Conservation (phyloP, 176 grass and related monocot species). For the Aegilops umbellulata region DNA sequence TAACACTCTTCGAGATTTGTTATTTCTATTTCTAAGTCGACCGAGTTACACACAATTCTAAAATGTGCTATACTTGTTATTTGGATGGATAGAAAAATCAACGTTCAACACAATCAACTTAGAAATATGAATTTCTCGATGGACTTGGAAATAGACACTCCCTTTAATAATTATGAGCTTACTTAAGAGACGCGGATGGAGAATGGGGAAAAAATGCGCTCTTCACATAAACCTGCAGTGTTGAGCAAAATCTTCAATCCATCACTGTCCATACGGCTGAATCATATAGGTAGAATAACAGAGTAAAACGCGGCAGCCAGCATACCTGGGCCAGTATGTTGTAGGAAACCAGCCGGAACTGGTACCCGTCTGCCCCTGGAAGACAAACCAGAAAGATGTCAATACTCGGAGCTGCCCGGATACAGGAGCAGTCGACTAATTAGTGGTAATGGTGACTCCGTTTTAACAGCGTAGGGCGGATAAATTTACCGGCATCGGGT, state of each 20-base stretch:
- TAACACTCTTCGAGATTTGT: background rate
- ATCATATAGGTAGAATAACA: background rate
- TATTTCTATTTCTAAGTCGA: background rate
- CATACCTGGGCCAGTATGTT: constrained; percentile 95
- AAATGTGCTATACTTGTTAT: background rate
- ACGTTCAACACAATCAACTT: background rate
- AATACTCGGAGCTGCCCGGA: background rate
- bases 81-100: background rate
- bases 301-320: background rate
- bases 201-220: constrained; percentile 76
- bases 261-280: background rate
- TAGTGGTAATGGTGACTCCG: background rate
- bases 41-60: background rate
- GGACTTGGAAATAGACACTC: background rate
- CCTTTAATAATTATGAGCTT: constrained; percentile 27
- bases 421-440: background rate
- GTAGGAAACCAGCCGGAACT: constrained; percentile 82
- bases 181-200: constrained; percentile 95
- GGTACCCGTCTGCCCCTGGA: constrained; percentile 45
- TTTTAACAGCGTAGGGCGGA: background rate
- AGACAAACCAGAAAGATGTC: background rate
- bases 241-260: background rate
- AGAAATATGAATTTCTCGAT: background rate
- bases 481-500: constrained; percentile 23
- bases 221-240: constrained; percentile 81